Evolutionary conservation across 2,329 filamentous ascomycete species (phyloP).

Genomic region (Madurella mycetomatis): DNA sequence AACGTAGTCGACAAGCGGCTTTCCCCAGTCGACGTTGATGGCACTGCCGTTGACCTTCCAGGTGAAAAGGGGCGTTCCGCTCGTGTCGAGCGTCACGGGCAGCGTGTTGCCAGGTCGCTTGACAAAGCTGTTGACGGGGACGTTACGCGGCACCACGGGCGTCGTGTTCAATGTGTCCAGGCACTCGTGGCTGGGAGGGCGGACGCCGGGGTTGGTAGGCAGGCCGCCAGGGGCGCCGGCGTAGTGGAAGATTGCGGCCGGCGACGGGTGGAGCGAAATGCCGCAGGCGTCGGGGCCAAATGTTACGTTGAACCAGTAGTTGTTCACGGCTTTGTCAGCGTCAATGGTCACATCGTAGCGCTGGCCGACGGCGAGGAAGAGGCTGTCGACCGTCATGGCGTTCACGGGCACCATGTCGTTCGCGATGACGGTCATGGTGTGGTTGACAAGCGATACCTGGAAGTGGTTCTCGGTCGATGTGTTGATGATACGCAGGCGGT

Average conservation of each 20-base stretch:
- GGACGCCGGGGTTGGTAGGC: conserved; percentile 25
- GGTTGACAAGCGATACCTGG: conserved; percentile 46
- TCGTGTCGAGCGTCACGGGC: conserved; percentile 18
- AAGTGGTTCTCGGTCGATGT: conserved; percentile 47
- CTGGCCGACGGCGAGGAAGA: conserved; percentile 48
- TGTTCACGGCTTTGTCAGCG: conserved; percentile 32
- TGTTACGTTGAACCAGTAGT: conserved; percentile 42
- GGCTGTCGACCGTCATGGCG: conserved; percentile 44
- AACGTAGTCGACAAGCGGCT: conserved; percentile 34
- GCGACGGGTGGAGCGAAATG: conserved; percentile 22
- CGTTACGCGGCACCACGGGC: conserved; percentile 26
- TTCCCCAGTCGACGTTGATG: conserved; percentile 34
- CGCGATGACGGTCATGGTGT: conserved; percentile 47
- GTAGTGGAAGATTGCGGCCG: conserved; percentile 31
- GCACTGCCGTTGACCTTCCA: conserved; percentile 30
- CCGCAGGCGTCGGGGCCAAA: conserved; percentile 28
- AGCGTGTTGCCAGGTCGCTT: conserved; percentile 23
- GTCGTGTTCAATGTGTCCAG: conserved; percentile 24
- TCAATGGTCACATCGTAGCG: conserved; percentile 44
- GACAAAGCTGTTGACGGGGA: conserved; percentile 19
- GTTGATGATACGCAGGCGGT: conserved; percentile 49
- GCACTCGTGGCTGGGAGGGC: conserved; percentile 22
- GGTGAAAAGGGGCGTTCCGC: conserved; percentile 23
- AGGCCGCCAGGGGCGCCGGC: conserved; percentile 18
- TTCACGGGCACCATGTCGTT: conserved; percentile 49